Conservation (phyloP, 805 yeast genomes). For the Yamadazyma sp. region DNA sequence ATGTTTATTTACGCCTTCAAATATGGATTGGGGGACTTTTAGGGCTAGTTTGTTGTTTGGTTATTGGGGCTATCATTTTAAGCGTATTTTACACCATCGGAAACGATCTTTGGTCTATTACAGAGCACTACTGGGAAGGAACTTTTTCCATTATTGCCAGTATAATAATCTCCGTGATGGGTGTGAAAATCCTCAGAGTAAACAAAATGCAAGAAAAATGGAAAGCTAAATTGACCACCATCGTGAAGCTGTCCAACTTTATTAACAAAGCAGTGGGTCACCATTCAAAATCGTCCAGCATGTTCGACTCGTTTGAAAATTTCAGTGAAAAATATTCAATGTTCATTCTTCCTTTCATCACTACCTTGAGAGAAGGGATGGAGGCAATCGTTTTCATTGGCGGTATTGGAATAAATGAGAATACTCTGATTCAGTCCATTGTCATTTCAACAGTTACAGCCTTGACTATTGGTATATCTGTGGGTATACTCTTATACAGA, state of each 20-base stretch:
- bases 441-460: conserved; percentile 61
- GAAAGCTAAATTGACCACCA: conserved; percentile 36
- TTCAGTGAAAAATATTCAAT: conserved; percentile 27
- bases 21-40: conserved; percentile 46
- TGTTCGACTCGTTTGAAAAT: conserved; percentile 8
- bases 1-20: conserved; percentile 33
- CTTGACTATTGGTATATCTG: conserved; percentile 52
- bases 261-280: conserved; percentile 19
- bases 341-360: conserved; percentile 71
- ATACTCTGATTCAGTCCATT: conserved; percentile 45
- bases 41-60: conserved; percentile 39
- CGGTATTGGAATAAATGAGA: conserved; percentile 58
- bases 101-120: conserved; percentile 43
- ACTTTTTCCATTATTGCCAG: conserved; percentile 45
- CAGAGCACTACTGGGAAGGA: conserved; percentile 52
- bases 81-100: conserved; percentile 42
- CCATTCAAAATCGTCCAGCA: conserved; percentile 1
- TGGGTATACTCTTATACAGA: conserved; percentile 68
- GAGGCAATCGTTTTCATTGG: conserved; percentile 93
- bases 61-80: conserved; percentile 41
- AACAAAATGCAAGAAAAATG: conserved; percentile 46
- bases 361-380: conserved; percentile 84
- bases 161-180: conserved; percentile 47
- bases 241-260: conserved; percentile 25
- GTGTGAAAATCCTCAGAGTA: conserved; percentile 43